These are phyloP conservation scores for Serendipita sp. DNA, from an alignment of 768 basidiomycete genomes.

Conservation along the genomic window DNA sequence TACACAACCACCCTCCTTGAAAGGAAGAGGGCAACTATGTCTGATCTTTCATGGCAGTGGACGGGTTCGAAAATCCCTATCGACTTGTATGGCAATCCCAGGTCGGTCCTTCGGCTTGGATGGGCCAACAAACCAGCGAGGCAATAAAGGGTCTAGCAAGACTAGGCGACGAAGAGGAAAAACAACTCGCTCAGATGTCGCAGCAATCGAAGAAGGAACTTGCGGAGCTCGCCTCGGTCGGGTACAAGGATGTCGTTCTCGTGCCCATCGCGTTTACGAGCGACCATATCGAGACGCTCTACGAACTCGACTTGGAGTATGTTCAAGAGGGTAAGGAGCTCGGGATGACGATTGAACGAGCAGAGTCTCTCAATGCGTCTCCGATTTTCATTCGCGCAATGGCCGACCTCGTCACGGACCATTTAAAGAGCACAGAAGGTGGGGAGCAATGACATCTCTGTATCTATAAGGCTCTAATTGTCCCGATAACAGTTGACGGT, in stretches of 20 bases:
- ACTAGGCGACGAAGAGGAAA: slow-evolving; percentile 16
- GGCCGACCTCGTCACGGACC: slow-evolving; percentile 75
- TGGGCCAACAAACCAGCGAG: slow-evolving; percentile 90
- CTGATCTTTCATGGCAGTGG: neutral
- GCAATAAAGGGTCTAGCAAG: slow-evolving; percentile 52
- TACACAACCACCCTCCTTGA: slow-evolving; percentile 14
- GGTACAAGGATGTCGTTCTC: slow-evolving; percentile 36
- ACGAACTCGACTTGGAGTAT: slow-evolving; percentile 92
- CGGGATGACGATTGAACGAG: slow-evolving; percentile 78
- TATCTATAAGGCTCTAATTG: neutral
- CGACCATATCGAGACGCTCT: slow-evolving; percentile 98
- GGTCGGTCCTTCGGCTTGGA: slow-evolving; percentile 95
- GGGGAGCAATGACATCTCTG: too few species aligned
- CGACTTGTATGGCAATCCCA: slow-evolving; percentile 96
- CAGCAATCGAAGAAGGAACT: neutral
- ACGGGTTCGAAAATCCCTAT: slow-evolving; percentile 61
- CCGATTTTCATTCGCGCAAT: slow-evolving; percentile 91
- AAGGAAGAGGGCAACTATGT: neutral
- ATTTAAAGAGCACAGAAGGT: slow-evolving; percentile 37
- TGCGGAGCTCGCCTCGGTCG: neutral
- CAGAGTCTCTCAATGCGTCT: slow-evolving; percentile 85
- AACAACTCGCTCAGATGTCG: slow-evolving; percentile 32
- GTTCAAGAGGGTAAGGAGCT: slow-evolving; percentile 81
- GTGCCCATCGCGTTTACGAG: slow-evolving; percentile 97
- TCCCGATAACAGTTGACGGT: neutral